Base-by-base conservation (phyloP, 169 alveolate species). In the Plasmodium gaboni region DNA sequence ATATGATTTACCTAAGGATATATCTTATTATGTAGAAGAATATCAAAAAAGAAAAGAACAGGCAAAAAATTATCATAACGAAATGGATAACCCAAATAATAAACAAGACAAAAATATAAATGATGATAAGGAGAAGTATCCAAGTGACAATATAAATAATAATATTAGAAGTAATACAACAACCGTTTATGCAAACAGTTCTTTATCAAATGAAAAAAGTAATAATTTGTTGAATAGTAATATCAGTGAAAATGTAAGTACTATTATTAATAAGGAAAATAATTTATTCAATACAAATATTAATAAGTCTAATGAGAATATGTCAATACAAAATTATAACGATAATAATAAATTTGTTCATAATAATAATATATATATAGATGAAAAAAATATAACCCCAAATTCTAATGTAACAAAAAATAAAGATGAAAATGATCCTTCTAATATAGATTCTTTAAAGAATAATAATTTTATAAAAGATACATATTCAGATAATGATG, bases 1-100 rank as follows among this genome's bases (percentile, higher is more conserved):
- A 17, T 80, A 80, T 80, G 90, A 80, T 67, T 67, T 80, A 80
- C 90, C 90, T 55, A 80, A 80, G 65, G 83, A 80, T 53, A 80
- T 80, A 46, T 80, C 90, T 46, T 80, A 80, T 60, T 80, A 80
- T 55, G 90, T 55, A 48, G 73, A 80, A 53, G 69, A 28, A 24
- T 68, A 80, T 57, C 90, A 69, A 80, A 80, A 48, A 61, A 65
- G 50, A 67, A 80, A 68, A 26, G 73, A 53, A 3, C 46, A 61
- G 19, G 19, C 38, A 17, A 24, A 53, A 19, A 12, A 38, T 67
- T 15, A 9, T 67, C 8, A 8, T 51, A 57, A 38, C 2, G 26
- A 63, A 50, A 48, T 15, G 13, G 9, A 46, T 2, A 51, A 24
- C 7, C 19, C 17, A 13, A 48, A 7, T 64, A 2, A 22, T 0